Evolutionary conservation across 305 asterid genomes (phyloP), one percentile per base, ranked within the genome.

Genomic region (Fraxinus albicans): DNA sequence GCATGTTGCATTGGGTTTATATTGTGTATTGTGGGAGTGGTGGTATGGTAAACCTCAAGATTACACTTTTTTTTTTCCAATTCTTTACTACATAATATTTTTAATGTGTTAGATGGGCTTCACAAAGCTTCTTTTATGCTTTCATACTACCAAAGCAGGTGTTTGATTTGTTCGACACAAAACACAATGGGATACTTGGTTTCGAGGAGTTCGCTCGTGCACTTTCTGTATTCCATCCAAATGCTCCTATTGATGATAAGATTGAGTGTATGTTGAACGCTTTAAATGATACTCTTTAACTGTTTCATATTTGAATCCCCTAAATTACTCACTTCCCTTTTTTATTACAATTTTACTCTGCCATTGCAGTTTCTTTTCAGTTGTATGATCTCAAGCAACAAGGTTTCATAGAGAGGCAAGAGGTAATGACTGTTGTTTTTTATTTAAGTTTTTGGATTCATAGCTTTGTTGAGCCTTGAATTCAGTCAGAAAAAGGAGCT

Each of bases 181-280:
- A 93, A 83, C 99, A 96, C 87, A 96, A 94, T 87, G 99, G 99
- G 77, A 93, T 94, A 81, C 96, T 96, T 83, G 99, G 98, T 73
- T 96, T 96, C 77, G 99, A 96, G 91, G 99, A 96, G 87, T 96
- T 96, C 55, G 98, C 98, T 38, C 97, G 97, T 78, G 99, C 99
- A 17, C 97, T 96, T 79, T 96, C 99, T 70, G 99, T 96, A 38
- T 96, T 96, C 93, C 99, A 96, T 88, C 99, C 99, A 80, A 92
- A 95, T 88, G 98, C 99, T 78, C 98, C 98, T 76, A 91, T 95
- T 82, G 98, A 93, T 88, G 98, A 92, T 80, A 96, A 96, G 93
- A 96, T 95, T 76, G 98, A 95, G 85, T 96, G 99, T 96, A 91
- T 3, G 91, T 76, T 60, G 50, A 73, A 23, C 74, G 42, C 76